Conservation (phyloP, 805 yeast species). For the Clavispora vitiphila region DNA sequence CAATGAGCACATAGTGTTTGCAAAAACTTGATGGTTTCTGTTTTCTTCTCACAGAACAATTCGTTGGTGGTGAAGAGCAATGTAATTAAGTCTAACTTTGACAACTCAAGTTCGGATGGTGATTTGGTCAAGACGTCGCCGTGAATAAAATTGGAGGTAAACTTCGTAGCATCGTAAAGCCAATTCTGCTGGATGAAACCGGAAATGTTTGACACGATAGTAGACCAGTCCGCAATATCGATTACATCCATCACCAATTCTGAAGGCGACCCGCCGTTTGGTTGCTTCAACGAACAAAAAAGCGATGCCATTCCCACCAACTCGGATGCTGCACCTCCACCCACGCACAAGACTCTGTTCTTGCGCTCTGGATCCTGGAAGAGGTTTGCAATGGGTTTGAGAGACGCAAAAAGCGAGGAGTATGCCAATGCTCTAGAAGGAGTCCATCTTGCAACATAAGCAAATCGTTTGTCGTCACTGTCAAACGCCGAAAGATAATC, state of each 20-base stretch:
- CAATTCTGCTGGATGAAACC: conserved; percentile 45
- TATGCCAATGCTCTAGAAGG: conserved; percentile 78
- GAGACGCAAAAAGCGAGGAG: conserved; percentile 55
- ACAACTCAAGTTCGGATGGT: conserved; percentile 15
- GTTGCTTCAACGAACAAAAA: conserved; percentile 39
- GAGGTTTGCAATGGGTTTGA: conserved; percentile 37
- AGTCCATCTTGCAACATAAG: conserved; percentile 82
- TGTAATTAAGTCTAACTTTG: conserved; percentile 50
- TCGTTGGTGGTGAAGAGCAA: conserved; percentile 84
- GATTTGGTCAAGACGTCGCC: conserved; percentile 26
- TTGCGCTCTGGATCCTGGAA: conserved; percentile 27
- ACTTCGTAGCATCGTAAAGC: conserved; percentile 37
- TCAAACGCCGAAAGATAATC: conserved; percentile 70
- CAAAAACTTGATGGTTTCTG: conserved; percentile 45
- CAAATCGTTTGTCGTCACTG: conserved; percentile 56
- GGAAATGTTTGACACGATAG: conserved; percentile 44
- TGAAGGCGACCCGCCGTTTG: conserved; percentile 27
- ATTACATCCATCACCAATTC: conserved; percentile 48
- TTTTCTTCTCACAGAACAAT: conserved; percentile 63
- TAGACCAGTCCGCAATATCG: conserved; percentile 78
- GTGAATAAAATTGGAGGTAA: conserved; percentile 24
- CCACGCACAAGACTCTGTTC: conserved; percentile 55
- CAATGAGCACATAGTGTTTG: conserved; percentile 44
- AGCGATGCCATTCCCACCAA: conserved; percentile 60
- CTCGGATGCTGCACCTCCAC: conserved; percentile 92